Base-by-base conservation (phyloP, 495 filamentous ascomycete species). In the Penicillium salamii region DNA sequence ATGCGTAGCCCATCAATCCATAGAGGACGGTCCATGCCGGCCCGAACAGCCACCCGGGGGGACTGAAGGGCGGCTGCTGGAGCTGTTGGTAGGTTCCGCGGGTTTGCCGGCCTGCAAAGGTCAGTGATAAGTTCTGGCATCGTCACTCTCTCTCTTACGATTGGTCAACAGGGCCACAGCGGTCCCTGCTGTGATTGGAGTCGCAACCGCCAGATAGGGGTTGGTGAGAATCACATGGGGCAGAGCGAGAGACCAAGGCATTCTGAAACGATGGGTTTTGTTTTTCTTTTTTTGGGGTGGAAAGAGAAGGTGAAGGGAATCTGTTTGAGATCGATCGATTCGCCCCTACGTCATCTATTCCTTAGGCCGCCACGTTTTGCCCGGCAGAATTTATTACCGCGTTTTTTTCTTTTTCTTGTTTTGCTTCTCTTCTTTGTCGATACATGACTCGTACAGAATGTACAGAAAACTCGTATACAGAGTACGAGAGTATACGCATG, bases 1-100 rank as follows among this genome's bases (percentile, higher is more conserved):
- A 82, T 3, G 89, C 83, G 65, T 90, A 96, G 32, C 92, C 93
- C 89, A 96, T 96, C 34, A 86, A 61, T 5, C 82, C 87, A 68
- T 97, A 97, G 11, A 97, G 80, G 33, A 80, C 15, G 1, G 90
- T 95, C 93, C 91, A 97, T 20, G 82, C 82, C 2, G 90, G 90
- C 1, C 83, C 87, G 58, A 96, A 97, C 50, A 90, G 75, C 70
- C 79, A 81, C 5, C 87, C 77, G 0, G 92, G 91, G 3, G 92
- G 92, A 32, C 80, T 76, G 53, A 85, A 76, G 1, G 91, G 91
- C 0, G 92, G 92, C 63, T 96, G 89, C 46, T 81, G 82, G 38
- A 95, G 75, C 2, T 77, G 64, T 15, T 72, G 57, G 68, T 96
- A 93, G 36, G 74, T 81, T 37, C 72, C 67, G 55, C 85, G 76